phyloP scores from a whole-genome alignment of 2,329 filamentous ascomycete genomes.

The Ploettnerulaceae sp. region DNA sequence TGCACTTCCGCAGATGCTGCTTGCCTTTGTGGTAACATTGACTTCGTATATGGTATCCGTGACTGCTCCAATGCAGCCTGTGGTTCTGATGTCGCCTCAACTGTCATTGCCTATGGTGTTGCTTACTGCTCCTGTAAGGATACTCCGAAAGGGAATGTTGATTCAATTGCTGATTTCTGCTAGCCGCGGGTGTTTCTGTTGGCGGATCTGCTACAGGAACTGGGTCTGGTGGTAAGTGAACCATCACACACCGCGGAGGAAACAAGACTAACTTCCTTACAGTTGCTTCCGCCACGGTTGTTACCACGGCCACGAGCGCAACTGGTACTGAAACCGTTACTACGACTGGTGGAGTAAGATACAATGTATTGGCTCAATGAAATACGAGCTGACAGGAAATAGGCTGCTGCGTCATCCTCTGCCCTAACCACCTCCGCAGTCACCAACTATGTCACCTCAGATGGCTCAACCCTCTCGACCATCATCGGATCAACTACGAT shows the following conservation, averaged over 20 bases:
- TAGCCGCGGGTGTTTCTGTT: slow-evolving; percentile 10
- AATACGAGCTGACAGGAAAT: not conserved
- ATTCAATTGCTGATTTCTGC: not conserved
- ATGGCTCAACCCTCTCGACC: slow-evolving; percentile 15
- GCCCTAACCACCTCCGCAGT: slow-evolving; percentile 23
- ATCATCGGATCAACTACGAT: slow-evolving; percentile 23
- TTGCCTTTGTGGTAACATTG: slow-evolving; percentile 41
- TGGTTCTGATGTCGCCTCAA: slow-evolving; percentile 24
- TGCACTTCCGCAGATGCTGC: slow-evolving; percentile 35
- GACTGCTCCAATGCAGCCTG: slow-evolving; percentile 44
- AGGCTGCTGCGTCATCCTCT: slow-evolving; percentile 13
- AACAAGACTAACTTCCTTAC: not conserved
- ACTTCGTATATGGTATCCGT: slow-evolving; percentile 44
- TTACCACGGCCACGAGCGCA: not conserved
- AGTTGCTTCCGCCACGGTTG: slow-evolving; percentile 2
- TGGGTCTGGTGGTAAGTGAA: slow-evolving; percentile 7
- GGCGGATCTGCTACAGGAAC: slow-evolving; percentile 9
- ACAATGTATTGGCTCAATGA: not conserved
- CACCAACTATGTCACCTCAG: slow-evolving; percentile 16
- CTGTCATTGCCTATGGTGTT: slow-evolving; percentile 31
- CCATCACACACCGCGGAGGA: not conserved
- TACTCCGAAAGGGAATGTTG: not conserved
- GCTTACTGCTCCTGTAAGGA: slow-evolving; percentile 28
- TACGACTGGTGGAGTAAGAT: slow-evolving; percentile 5
- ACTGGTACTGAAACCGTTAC: slow-evolving; percentile 10